Base-by-base conservation (phyloP, 805 yeast genomes). In the Suhomyces faveliae region DNA sequence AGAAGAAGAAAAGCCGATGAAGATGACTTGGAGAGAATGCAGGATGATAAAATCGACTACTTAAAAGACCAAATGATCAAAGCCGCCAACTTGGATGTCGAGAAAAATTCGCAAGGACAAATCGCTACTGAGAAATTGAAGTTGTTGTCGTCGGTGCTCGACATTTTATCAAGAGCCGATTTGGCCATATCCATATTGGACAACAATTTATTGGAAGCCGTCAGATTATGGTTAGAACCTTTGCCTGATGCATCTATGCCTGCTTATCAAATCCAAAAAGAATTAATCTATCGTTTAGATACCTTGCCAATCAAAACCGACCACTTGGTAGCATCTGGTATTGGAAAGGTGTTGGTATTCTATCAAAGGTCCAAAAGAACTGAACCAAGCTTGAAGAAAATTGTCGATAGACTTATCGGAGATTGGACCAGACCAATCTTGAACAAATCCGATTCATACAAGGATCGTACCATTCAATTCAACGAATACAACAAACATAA, bases 381-480 rank as follows among this genome's bases (percentile, higher is more conserved):
- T 12, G 97, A 95, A 67, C 86, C 89, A 27, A 74, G 79, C 39
- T 79, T 94, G 62, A 90, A 92, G 65, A 84, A 95, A 63, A 77
- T 85, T 35, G 98, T 96, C 5, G 98, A 94, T 62, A 83, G 83
- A 62, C 73, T 94, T 51, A 86, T 94, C 55, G 96, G 96, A 21
- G 96, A 90, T 65, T 94, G 99, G 99, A 92, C 97, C 7, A 81
- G 99, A 69, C 99, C 99, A 40, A 89, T 94, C 52, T 88, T 94
- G 78, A 96, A 96, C 56, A 85, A 96, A 51, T 85, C 95, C 3
- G 98, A 92, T 67, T 89, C 91, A 59, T 92, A 91, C 73, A 84
- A 94, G 66, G 97, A 92, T 67, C 84, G 88, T 69, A 76, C 81
- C 51, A 84, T 92, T 51, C 79, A 78, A 58, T 78, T 83, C 51